A percentile compares a stretch with the other conserved stretches of the same genome.
These are phyloP conservation scores for Kentomonas sorsogonicus DNA, from an alignment of 208 protist genomes.

Conservation along the genomic window DNA sequence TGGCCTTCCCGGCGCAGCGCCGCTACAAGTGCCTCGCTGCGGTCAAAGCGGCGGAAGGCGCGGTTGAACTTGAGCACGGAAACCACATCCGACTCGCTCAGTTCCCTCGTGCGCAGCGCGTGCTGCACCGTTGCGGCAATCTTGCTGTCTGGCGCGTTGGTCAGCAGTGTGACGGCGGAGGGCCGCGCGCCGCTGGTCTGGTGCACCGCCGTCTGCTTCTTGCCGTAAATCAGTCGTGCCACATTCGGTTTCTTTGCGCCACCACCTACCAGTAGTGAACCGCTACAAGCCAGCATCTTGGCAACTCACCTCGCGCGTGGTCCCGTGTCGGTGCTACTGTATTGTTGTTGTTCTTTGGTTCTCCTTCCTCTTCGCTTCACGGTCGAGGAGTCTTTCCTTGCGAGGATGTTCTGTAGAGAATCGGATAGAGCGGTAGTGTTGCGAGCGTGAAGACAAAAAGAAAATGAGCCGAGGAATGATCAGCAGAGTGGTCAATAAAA, in stretches of 20 bases:
- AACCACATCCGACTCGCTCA: slow-evolving; percentile 39
- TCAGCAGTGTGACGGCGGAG: slow-evolving; percentile 33
- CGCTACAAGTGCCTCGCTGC: slow-evolving; percentile 49
- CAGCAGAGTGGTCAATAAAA: no score
- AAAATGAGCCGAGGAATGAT: no score
- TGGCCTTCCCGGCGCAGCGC: slow-evolving; percentile 30
- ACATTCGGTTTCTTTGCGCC: slow-evolving; percentile 22
- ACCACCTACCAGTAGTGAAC: not conserved
- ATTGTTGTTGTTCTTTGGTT: no score
- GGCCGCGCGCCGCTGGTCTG: slow-evolving; percentile 44
- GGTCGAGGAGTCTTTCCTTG: no score
- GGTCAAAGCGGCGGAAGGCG: slow-evolving; percentile 64
- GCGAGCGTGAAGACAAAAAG: no score
- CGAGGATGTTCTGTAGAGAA: no score
- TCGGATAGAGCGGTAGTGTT: no score
- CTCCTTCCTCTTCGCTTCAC: no score
- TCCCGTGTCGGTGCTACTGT: no score
- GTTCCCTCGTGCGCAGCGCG: slow-evolving; percentile 45
- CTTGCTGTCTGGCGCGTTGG: slow-evolving; percentile 31
- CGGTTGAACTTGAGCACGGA: slow-evolving; percentile 55
- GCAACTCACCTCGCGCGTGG: no score
- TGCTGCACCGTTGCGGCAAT: slow-evolving; percentile 32
- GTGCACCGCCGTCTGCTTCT: slow-evolving; percentile 63
- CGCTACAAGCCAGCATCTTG: no score
- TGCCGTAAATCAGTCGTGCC: slow-evolving; percentile 76